These are phyloP conservation scores for Rhizophora apiculata DNA, from an alignment of 345 rosid species.

Conservation along the genomic window DNA sequence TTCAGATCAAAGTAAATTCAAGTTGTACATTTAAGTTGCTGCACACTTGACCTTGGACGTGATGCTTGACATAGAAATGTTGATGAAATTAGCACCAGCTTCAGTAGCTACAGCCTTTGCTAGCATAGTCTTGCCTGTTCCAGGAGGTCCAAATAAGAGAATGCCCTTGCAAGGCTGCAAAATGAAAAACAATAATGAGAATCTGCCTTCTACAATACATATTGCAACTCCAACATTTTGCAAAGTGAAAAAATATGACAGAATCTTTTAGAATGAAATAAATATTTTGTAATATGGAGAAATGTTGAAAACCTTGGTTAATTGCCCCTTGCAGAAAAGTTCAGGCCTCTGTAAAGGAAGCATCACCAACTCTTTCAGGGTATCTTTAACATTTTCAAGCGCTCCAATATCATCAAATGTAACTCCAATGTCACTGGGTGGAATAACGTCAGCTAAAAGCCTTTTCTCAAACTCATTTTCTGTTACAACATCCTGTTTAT, in stretches of 20 bases:
- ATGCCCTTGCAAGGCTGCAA: conserved; percentile 90
- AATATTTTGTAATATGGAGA: neutral
- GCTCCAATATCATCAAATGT: conserved; percentile 92
- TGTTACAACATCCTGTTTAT: conserved; percentile 68
- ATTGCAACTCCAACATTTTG: neutral
- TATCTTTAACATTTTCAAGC: conserved; percentile 85
- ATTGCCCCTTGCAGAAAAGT: conserved; percentile 81
- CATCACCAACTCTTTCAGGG: conserved; percentile 87
- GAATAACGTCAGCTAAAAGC: conserved; percentile 76
- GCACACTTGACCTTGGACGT: conserved; percentile 61
- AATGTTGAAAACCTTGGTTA: conserved; percentile 57
- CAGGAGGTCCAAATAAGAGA: conserved; percentile 92
- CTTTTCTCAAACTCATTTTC: conserved; percentile 85
- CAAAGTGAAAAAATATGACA: neutral
- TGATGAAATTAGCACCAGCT: conserved; percentile 93
- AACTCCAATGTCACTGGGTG: conserved; percentile 81
- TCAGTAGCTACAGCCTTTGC: conserved; percentile 99
- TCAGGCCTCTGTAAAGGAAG: conserved; percentile 89
- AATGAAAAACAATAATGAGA: conserved; percentile 13
- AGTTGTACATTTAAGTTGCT: conserved; percentile 3
- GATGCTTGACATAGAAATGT: conserved; percentile 88
- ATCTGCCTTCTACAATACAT: conserved; percentile 4
- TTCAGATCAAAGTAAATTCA: conserved; percentile 10
- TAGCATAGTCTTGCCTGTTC: conserved; percentile 95
- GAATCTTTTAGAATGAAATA: conserved; percentile 1